These are phyloP conservation scores for Gonium pectorale DNA, from an alignment of 139 green algal species.

Conservation along the genomic window DNA sequence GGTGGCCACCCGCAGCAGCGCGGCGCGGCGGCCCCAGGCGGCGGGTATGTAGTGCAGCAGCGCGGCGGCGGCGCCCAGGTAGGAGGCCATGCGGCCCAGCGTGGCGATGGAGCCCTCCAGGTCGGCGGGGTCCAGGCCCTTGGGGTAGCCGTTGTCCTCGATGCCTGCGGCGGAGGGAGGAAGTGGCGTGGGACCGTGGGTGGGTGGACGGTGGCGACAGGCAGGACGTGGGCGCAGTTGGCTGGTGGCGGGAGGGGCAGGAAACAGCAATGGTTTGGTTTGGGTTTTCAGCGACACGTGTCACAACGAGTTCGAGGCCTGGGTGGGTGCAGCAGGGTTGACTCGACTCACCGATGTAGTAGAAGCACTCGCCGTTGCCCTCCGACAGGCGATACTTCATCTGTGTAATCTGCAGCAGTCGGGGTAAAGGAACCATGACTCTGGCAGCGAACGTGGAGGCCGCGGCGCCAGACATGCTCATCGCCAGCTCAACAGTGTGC, in stretches of 20 bases:
- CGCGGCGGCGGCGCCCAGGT: slow-evolving; percentile 57
- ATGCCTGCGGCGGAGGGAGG: slow-evolving; percentile 64
- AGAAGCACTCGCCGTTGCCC: slow-evolving; percentile 82
- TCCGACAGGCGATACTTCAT: slow-evolving; percentile 90
- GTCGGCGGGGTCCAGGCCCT: slow-evolving; percentile 71
- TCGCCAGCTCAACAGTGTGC: too few relatives aligned
- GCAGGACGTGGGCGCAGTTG: too few relatives aligned
- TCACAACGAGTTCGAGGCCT: background rate
- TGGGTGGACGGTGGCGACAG: too few relatives aligned
- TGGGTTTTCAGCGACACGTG: too few relatives aligned
- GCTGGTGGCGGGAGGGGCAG: too few relatives aligned
- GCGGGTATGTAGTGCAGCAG: slow-evolving; percentile 62
- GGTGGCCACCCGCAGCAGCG: slow-evolving; percentile 69
- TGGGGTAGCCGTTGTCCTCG: slow-evolving; percentile 88
- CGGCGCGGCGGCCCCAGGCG: slow-evolving; percentile 58
- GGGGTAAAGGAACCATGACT: too few relatives aligned
- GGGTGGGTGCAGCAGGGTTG: background rate
- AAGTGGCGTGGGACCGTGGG: too few relatives aligned
- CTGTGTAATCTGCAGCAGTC: slow-evolving; percentile 87
- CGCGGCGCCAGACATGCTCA: too few relatives aligned
- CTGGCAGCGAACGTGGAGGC: too few relatives aligned
- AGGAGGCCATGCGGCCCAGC: slow-evolving; percentile 75
- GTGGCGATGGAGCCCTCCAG: slow-evolving; percentile 73
- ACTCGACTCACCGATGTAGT: slow-evolving; percentile 75
- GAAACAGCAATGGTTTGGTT: too few relatives aligned